Evolutionary conservation across 2,329 filamentous ascomycete genomes (phyloP), one percentile per base, ranked within the genome.

Genomic region (Plectosphaerella sp.): DNA sequence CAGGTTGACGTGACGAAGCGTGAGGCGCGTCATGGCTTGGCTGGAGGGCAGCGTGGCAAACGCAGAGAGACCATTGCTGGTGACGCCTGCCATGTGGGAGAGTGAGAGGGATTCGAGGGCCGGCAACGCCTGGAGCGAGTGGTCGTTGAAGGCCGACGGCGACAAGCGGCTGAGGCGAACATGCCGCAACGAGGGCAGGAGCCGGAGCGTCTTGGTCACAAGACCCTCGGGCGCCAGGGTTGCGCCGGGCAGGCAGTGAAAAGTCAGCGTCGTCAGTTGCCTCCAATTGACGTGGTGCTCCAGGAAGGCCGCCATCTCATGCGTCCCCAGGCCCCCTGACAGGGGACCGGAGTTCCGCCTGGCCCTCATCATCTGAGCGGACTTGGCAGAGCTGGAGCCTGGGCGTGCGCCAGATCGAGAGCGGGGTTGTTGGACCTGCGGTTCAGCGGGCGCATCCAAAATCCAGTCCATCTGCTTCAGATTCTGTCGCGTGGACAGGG

Each of bases 401-500:
- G 48, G 48, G 37, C 63, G 55, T 25, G 54, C 52, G 24, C 55
- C 39, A 2, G 48, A 22, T 12, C 63, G 61, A 20, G 41, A 43
- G 18, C 41, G 41, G 18, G 41, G 18, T 54, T 67, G 65, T 54
- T 67, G 68, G 43, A 61, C 64, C 53, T 75, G 73, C 35, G 61
- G 61, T 41, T 41, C 4, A 59, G 60, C 12, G 60, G 57, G 54
- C 56, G 69, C 56, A 55, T 79, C 74, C 16, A 87, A 59, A 15
- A 82, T 67, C 84, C 83, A 87, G 39, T 77, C 73, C 69, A 83
- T 82, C 56, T 83, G 76, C 59, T 73, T 77, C 12, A 87, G 68
- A 12, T 78, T 75, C 22, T 60, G 64, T 24, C 84, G 71, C 0
- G 82, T 83, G 7, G 81, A 80, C 16, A 87, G 62, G 0, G 83